phyloP scores from a whole-genome alignment of 2,329 filamentous ascomycete genomes.

The Alternaria arbusti region DNA sequence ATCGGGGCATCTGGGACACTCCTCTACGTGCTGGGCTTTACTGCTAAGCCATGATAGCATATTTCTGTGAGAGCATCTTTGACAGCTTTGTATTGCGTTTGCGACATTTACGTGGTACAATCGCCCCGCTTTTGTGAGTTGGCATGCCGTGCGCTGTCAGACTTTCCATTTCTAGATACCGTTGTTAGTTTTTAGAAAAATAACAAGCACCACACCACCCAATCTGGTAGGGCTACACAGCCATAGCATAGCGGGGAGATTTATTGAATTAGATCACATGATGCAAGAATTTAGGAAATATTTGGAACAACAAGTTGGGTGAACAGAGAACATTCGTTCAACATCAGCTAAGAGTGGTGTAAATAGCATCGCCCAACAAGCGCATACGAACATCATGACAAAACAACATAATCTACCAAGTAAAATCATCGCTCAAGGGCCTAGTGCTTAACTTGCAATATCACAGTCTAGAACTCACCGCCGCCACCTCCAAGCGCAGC shows the following conservation, averaged over 20 bases:
- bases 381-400: not conserved
- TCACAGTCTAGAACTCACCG: constrained; percentile 39
- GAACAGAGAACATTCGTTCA: not conserved
- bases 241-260: not conserved
- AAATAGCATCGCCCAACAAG: constrained; percentile 1
- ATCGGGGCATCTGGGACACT: not conserved
- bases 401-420: not conserved
- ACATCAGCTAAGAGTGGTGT: constrained; percentile 5
- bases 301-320: not conserved
- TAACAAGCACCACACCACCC: not conserved
- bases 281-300: not conserved
- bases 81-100: not conserved
- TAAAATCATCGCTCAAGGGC: not conserved
- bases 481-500: constrained; percentile 59
- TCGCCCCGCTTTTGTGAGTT: not conserved
- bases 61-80: not conserved
- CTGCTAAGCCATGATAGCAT: not conserved
- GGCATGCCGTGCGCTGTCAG: not conserved
- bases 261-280: not conserved
- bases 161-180: not conserved
- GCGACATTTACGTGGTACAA: not conserved
- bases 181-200: not conserved
- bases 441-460: not conserved
- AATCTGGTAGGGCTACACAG: not conserved
- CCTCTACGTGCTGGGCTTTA: not conserved